A percentile compares a stretch with the other conserved stretches of the same genome.
Conservation (phyloP, 768 basidiomycete species). For the Tylopilus intermedius region DNA sequence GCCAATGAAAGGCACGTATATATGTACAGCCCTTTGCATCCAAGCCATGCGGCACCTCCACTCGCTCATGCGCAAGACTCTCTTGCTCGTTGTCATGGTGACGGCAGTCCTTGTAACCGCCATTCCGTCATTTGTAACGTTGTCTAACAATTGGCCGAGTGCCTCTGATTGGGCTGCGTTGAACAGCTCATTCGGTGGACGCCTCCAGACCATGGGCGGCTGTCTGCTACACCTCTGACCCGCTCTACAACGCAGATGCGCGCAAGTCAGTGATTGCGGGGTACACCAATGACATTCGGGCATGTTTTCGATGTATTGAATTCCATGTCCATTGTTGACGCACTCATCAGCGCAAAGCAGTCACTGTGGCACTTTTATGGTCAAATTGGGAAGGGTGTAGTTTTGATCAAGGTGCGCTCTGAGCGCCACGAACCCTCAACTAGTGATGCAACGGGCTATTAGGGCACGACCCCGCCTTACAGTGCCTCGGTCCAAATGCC, state of each 20-base stretch:
- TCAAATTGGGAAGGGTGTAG: conserved; percentile 21
- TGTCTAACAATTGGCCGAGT: too few species aligned
- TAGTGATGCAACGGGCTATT: conserved; percentile 8
- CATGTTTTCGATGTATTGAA: background rate
- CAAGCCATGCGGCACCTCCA: too few species aligned
- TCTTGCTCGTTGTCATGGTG: background rate
- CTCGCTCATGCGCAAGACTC: too few species aligned
- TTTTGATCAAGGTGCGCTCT: conserved; percentile 17
- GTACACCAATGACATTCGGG: conserved; percentile 16
- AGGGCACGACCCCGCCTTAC: conserved; percentile 21
- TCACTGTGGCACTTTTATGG: conserved; percentile 19
- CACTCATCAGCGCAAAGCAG: conserved; percentile 17
- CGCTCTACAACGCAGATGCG: background rate
- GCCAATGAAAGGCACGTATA: too few species aligned
- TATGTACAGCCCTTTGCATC: too few species aligned
- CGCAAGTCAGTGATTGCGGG: conserved; percentile 13
- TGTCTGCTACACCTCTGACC: too few species aligned
- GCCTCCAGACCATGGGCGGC: conserved; percentile 5
- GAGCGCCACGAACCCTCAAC: conserved; percentile 16
- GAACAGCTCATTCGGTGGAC: conserved; percentile 15
- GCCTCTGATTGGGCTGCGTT: background rate
- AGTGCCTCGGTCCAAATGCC: conserved; percentile 15
- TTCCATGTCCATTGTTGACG: background rate
- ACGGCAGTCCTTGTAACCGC: background rate
- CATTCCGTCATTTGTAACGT: background rate